Evolutionary conservation across 2,329 filamentous ascomycete genomes (phyloP), one percentile per base, ranked within the genome.

Genomic region (Pyricularia sp.): DNA sequence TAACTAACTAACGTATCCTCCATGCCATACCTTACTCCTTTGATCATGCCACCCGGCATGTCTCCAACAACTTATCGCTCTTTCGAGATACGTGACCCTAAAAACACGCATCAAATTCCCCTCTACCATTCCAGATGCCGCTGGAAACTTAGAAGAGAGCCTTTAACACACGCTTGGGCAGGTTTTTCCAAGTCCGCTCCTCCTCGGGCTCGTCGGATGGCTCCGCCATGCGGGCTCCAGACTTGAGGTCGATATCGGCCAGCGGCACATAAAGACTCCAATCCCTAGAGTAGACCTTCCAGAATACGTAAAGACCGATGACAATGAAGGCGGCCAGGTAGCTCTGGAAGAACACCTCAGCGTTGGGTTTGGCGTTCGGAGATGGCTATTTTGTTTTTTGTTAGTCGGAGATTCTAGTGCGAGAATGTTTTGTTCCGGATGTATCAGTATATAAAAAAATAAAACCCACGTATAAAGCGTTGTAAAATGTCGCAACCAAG

Each of bases 401-500:
- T 76, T 68, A 5, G 77, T 73, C 11, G 70, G 72, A 1, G 80
- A 80, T 79, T 81, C 68, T 0, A 70, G 6, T 4, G 17, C 50
- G 20, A 14, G n/a, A 59, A 36, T 14, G 6, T n/a, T 63, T n/a
- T 65, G 28, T 20, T 50, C 12, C 20, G 4, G 58, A 12, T 59
- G 4, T 20, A 6, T n/a, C n/a, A n/a, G n/a, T 1, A 25, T 2
- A 23, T 12, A 36, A 4, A 23, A 1, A 14, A 55, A 28, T 3
- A 55, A 26, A 20, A 50, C 80, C 78, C 75, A 81, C 79, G 70
- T 81, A 88, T 65, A 92, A 84, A 9, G 87, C 86, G 68, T 85
- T 87, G 84, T 90, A 92, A 76, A 92, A 90, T 68, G 91, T 89
- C 7, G 90, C 90, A 55, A 92, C 80, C 61, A 94, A 81, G 68